Evolutionary conservation across 1,284 basidiomycete species (phyloP).

Genomic region (Papiliotrema fonsecae): DNA sequence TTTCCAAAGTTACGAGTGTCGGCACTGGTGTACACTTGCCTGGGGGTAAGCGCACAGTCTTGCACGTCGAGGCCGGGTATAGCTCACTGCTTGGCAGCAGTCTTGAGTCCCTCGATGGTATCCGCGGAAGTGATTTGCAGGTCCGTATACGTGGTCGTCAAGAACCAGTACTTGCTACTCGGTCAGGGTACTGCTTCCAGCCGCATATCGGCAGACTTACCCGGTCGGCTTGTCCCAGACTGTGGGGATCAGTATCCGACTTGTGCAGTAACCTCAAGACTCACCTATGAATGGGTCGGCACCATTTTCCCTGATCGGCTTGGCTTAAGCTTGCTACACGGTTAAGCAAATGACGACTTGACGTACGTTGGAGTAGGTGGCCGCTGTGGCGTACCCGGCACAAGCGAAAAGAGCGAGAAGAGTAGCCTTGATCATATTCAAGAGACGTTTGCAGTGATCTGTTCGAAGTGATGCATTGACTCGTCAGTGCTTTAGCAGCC

Average conservation of each 20-base stretch:
- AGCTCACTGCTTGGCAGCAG: background rate
- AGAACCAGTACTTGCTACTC: background rate
- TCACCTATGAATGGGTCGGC: slow-evolving; percentile 3
- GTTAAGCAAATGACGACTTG: background rate
- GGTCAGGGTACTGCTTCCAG: background rate
- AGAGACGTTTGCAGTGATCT: no score
- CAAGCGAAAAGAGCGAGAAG: no score
- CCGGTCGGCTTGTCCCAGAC: background rate
- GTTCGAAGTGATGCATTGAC: no score
- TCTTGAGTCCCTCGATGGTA: background rate
- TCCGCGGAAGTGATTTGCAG: background rate
- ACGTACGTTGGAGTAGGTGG: background rate
- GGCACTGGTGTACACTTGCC: background rate
- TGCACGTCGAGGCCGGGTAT: no score
- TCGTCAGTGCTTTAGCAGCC: no score
- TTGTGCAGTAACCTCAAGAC: background rate
- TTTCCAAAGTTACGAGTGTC: background rate
- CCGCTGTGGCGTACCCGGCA: background rate
- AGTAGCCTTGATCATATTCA: no score
- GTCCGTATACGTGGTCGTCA: background rate
- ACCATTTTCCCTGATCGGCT: slow-evolving; percentile 1
- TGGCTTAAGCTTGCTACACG: background rate
- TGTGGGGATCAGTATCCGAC: background rate
- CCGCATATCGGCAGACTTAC: background rate
- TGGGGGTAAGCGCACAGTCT: background rate